phyloP scores from a whole-genome alignment of 1,284 basidiomycete genomes.

The Leccinum huronense region DNA sequence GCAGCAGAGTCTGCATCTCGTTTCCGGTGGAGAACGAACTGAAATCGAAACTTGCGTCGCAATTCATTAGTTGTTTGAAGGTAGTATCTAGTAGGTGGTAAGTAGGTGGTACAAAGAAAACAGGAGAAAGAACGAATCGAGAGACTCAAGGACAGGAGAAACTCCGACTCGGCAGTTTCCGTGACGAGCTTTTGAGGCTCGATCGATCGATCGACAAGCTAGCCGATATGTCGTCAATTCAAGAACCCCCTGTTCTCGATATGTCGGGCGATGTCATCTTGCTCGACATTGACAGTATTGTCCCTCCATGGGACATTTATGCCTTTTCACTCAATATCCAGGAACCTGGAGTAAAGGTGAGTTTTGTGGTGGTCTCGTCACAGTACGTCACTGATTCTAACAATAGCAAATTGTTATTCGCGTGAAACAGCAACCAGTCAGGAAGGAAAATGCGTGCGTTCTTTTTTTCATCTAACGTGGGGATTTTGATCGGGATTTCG shows the following conservation, averaged over 20 bases:
- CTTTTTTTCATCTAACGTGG: no score
- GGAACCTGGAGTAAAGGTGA: not conserved
- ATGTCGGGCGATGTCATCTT: slow-evolving; percentile 1
- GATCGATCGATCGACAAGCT: no score
- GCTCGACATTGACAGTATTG: slow-evolving; percentile 3
- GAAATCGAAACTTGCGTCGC: not conserved
- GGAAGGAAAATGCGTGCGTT: no score
- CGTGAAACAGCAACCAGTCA: no score
- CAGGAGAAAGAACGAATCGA: not conserved
- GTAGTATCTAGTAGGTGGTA: not conserved
- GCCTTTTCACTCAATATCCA: not conserved
- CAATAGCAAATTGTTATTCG: no score
- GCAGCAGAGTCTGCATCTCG: no score
- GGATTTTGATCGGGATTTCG: no score
- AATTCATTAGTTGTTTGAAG: not conserved
- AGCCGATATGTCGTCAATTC: not conserved
- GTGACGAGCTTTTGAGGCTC: no score
- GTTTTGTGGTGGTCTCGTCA: no score
- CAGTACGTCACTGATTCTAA: no score
- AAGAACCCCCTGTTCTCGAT: not conserved
- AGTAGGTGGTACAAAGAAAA: not conserved
- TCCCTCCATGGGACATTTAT: slow-evolving; percentile 4
- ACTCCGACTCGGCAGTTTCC: not conserved
- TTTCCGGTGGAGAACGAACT: not conserved
- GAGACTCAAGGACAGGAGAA: not conserved